These are phyloP conservation scores for Spergularia marina DNA, from an alignment of 148 eudicot genomes.

Conservation along the genomic window DNA sequence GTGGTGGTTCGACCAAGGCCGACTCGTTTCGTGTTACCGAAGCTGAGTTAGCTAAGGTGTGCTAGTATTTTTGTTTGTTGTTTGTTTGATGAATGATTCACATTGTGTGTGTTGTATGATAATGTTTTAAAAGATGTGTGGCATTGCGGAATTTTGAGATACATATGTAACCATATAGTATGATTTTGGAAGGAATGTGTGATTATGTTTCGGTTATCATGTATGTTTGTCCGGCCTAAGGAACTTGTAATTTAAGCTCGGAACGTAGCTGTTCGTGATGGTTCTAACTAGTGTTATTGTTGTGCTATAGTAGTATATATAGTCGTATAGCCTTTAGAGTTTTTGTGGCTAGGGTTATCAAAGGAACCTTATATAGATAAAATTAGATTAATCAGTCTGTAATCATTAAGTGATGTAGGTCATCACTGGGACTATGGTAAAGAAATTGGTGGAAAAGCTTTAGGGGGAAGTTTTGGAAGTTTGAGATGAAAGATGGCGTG, in stretches of 20 bases:
- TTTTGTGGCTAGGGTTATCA: not conserved
- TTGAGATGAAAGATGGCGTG: too few species aligned
- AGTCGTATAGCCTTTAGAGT: not conserved
- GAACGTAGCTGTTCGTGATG: too few species aligned
- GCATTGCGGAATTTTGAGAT: not conserved
- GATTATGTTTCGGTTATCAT: not conserved
- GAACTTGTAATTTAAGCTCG: not conserved
- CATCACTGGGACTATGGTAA: too few species aligned
- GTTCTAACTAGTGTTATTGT: not conserved
- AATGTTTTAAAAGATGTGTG: too few species aligned
- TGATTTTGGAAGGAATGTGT: not conserved
- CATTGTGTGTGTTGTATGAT: not conserved
- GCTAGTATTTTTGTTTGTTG: not conserved
- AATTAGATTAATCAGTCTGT: not conserved
- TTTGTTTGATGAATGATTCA: not conserved
- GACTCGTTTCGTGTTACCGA: slow-evolving; percentile 60
- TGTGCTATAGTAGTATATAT: not conserved
- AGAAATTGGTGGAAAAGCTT: too few species aligned
- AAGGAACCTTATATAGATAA: not conserved
- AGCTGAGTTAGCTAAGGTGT: slow-evolving; percentile 65
- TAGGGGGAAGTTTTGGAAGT: too few species aligned
- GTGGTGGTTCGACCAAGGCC: slow-evolving; percentile 65
- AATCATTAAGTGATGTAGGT: too few species aligned
- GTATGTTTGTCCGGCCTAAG: not conserved
- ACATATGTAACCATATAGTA: not conserved